Evolutionary conservation across 441 rosid genomes (phyloP), one percentile per base, ranked within the genome.

Genomic region (Erodium texanum): DNA sequence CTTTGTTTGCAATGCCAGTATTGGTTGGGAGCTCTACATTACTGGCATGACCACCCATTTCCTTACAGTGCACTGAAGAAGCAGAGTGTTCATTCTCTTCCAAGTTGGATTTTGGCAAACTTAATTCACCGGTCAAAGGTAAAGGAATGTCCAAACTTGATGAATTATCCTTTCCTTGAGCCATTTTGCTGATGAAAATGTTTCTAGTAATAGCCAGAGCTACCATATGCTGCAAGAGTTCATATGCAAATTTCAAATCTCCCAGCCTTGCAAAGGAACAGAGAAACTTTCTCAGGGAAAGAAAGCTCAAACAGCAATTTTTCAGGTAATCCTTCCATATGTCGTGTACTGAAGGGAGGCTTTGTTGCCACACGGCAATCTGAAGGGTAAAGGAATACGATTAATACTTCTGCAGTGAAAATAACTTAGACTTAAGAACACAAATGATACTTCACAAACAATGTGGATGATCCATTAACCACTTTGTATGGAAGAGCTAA

Each of bases 221-320:
- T 65, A 94, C 89, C 97, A 94, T 85, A 73, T 82, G 75, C 82
- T 89, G 97, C 86, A 92, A 78, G 64, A 81, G 61, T 73, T 84
- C 79, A 81, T 69, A 83, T 23, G 97, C 96, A 64, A 96, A 81
- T 62, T 84, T 79, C 72, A 86, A 66, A 80, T 94, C 97, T 65
- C 86, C 80, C 78, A 92, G 79, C 74, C 80, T 85, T 61, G 87
- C 66, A 72, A 89, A 85, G 62, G 96, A 86, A 83, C 82, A 73
- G 68, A 89, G 68, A 76, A 91, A 89, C 68, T 80, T 81, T 66
- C 76, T 80, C 75, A 92, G 77, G 20, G 80, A 65, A 48, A 71
- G 34, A 69, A 86, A 67, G 69, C 76, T 82, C 69, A 80, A 83
- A 67, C 78, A 83, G 77, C 86, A 89, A 77, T 80, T 82, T 77